Conservation (phyloP, 345 rosid species). For the Abelmoschus esculentus region DNA sequence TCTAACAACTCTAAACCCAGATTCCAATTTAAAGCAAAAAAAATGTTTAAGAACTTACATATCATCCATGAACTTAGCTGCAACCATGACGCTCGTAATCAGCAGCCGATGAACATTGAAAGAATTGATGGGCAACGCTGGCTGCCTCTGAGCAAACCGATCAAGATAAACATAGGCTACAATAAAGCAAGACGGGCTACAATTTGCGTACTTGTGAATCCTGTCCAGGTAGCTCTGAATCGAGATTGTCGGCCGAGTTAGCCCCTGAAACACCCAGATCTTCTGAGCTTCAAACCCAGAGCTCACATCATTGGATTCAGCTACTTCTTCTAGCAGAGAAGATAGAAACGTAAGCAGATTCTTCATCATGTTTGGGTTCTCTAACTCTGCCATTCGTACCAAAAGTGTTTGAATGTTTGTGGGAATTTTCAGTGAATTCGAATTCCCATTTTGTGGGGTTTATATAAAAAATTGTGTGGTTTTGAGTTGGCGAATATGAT, state of each 20-base stretch:
- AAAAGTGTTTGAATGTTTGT: background rate
- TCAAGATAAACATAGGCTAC: constrained; percentile 88
- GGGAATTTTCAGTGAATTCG: background rate
- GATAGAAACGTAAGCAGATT: constrained; percentile 64
- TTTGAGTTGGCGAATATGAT: constrained; percentile 21
- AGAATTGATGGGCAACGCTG: constrained; percentile 69
- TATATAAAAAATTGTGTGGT: constrained; percentile 14
- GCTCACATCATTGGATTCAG: constrained; percentile 58
- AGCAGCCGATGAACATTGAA: constrained; percentile 85
- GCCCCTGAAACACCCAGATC: constrained; percentile 68
- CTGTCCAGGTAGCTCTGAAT: constrained; percentile 70
- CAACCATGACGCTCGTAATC: constrained; percentile 78
- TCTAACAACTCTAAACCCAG: background rate
- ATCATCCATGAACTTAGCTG: constrained; percentile 94
- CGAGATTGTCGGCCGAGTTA: constrained; percentile 65
- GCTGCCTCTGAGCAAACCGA: constrained; percentile 64
- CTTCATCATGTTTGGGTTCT: constrained; percentile 53
- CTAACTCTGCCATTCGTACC: constrained; percentile 55
- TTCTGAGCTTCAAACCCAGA: constrained; percentile 34
- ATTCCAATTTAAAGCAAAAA: background rate
- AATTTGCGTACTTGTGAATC: constrained; percentile 80
- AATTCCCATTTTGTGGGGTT: constrained; percentile 12
- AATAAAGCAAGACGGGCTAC: constrained; percentile 80
- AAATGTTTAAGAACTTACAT: constrained; percentile 41
- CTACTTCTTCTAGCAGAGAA: constrained; percentile 61